Base-by-base conservation (phyloP, 495 filamentous ascomycete species). In the Rostrohypoxylon terebratum region DNA sequence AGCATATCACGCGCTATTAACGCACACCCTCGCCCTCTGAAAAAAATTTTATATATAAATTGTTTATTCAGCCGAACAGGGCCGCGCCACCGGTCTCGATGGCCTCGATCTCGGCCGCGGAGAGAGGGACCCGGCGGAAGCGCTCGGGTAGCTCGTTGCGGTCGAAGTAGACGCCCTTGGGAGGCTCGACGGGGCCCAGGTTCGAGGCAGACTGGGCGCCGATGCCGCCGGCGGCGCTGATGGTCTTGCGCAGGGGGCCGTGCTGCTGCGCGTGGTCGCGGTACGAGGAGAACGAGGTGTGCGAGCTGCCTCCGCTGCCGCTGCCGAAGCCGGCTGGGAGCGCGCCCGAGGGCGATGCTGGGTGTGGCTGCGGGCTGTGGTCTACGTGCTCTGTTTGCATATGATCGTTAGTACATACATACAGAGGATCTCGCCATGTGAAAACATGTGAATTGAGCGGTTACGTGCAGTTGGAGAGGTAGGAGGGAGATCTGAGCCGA, bases 261-360 rank as follows among this genome's bases (percentile, higher is more conserved):
- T 97, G 94, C 79, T 97, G 95, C 81, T 94, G 92, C 25, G 95
- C 96, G 81, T 93, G 93, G 78, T 90, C 88, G 75, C 96, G 91
- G 88, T 99, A 99, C 74, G 89, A 84, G 68, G 93, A 93, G 85
- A 99, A 99, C 48, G 91, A 91, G 4, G 86, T 74, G 75, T 93
- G 92, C 50, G 91, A 89, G 47, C 73, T 73, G 31, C 70, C 71
- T 73, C 66, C 66, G 68, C 75, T 76, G 40, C 81, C 77, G 66
- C 80, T 81, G 57, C 95, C 88, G 42, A 94, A 94, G 60, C 90
- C 66, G 53, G 76, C 66, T 2, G 85, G 76, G 21, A 82, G 85
- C 0, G 80, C 76, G 61, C 83, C 75, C 68, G 82, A 77, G 18
- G 85, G 77, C 55, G 86, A 79, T 50, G 82, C 79, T 1, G 88